A percentile compares a stretch with the other conserved stretches of the same genome.
Conservation (phyloP, 768 basidiomycete species). For the Pluteus cervinus region DNA sequence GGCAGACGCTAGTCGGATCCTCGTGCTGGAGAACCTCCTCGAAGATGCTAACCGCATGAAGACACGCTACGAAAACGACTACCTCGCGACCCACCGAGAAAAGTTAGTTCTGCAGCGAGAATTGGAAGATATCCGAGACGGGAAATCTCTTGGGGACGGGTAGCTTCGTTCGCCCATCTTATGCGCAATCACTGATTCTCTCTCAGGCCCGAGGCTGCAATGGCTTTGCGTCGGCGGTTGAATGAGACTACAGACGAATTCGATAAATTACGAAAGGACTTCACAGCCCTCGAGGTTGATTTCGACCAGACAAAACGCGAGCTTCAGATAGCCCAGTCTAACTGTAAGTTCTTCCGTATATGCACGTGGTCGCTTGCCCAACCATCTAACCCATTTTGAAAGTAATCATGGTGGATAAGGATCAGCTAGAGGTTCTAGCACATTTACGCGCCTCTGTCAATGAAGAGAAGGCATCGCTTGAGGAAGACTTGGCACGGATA, state of each 20-base stretch:
- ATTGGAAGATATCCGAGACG: slow-evolving; percentile 84
- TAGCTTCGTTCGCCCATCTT: slow-evolving; percentile 25
- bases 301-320: slow-evolving; percentile 59
- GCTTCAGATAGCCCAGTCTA: slow-evolving; percentile 78
- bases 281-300: slow-evolving; percentile 66
- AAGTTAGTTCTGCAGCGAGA: slow-evolving; percentile 74
- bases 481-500: slow-evolving; percentile 58
- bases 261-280: slow-evolving; percentile 61
- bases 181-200: slow-evolving; percentile 4
- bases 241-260: slow-evolving; percentile 85
- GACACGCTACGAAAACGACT: slow-evolving; percentile 82
- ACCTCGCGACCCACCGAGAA: slow-evolving; percentile 77
- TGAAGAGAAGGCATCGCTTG: slow-evolving; percentile 76
- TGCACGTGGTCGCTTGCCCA: not conserved
- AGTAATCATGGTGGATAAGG: slow-evolving; percentile 92
- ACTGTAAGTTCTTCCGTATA: slow-evolving; percentile 47
- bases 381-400: slow-evolving; percentile 8
- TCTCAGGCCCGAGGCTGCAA: slow-evolving; percentile 75
- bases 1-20: slow-evolving; percentile 65
- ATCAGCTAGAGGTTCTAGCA: slow-evolving; percentile 86
- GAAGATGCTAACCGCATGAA: slow-evolving; percentile 92
- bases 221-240: slow-evolving; percentile 81
- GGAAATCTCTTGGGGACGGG: slow-evolving; percentile 82
- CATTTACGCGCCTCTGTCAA: slow-evolving; percentile 83
- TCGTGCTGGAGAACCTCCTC: slow-evolving; percentile 87